Evolutionary conservation across 2,329 filamentous ascomycete genomes (phyloP), one percentile per base, ranked within the genome.

Genomic region (Hypoxylon sp.): DNA sequence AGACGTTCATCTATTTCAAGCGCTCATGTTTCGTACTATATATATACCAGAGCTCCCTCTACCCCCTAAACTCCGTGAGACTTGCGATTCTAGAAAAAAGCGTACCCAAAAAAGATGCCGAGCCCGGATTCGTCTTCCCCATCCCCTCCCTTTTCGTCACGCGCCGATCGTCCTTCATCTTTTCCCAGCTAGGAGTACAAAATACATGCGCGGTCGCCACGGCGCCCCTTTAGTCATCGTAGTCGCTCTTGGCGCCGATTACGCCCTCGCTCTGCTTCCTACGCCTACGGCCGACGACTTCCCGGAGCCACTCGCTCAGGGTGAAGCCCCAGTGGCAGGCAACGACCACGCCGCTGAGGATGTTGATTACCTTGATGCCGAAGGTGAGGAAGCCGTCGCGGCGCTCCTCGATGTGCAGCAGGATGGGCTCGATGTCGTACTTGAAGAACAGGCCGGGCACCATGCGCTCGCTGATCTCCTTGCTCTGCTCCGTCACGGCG

Each of bases 401-500:
- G 74, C 89, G 88, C 81, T 98, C 95, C 66, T 91, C 90, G 42
- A 99, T 90, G 26, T 91, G 90, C 55, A 99, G 83, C 77, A 96
- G 82, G 73, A 99, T 94, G 1, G 96, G 96, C 83, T 99, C 96
- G 72, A 99, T 97, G 77, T 98, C 95, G 81, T 97, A 99, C 82
- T 98, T 99, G 86, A 99, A 92, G 78, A 98, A 99, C 67, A 99
- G 89, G 30, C 96, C 96, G 0, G 96, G 96, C 0, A 97, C 87
- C 62, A 83, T 81, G 71, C 84, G 88, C 73, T 96, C 91, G 57
- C 84, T 82, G 42, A 96, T 85, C 33, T 84, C 81, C 73, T 89
- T 87, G 72, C 87, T 91, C 82, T 98, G 94, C 76, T 94, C 93
- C 0, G 94, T 98, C 0, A 97, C 96, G 64, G 95, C 96, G 82